Conservation (phyloP, 2,329 filamentous ascomycete species). For the Phaeomoniella chlamydospora region DNA sequence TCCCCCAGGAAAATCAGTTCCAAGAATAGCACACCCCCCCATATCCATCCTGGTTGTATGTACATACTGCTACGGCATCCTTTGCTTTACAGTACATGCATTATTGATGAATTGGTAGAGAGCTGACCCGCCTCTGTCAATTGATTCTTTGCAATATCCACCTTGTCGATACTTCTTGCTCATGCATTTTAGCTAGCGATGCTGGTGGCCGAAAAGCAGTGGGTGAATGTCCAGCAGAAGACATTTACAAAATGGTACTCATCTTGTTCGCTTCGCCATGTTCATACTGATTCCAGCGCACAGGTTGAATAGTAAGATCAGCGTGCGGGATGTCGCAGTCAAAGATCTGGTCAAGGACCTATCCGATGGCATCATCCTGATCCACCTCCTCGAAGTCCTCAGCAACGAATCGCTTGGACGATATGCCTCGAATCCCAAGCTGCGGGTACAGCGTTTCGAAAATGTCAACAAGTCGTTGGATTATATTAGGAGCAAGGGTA, state of each 20-base stretch:
- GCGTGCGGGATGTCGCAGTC: constrained; percentile 61
- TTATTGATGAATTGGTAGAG: too few species aligned
- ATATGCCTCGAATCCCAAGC: constrained; percentile 90
- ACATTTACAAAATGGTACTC: constrained; percentile 93
- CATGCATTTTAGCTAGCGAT: constrained; percentile 12
- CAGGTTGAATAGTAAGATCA: constrained; percentile 94
- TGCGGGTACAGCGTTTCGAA: constrained; percentile 93
- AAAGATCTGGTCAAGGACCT: constrained; percentile 80
- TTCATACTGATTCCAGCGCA: constrained; percentile 3
- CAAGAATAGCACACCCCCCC: too few species aligned
- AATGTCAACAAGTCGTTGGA: constrained; percentile 94
- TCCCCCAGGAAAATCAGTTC: too few species aligned
- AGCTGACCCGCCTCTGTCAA: too few species aligned
- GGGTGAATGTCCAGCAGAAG: constrained; percentile 81
- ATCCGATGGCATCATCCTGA: constrained; percentile 86
- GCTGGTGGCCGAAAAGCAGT: constrained; percentile 44
- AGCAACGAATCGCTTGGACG: constrained; percentile 88
- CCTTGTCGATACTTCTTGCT: too few species aligned
- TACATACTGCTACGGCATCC: too few species aligned
- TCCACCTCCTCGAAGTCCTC: constrained; percentile 93
- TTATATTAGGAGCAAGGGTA: constrained; percentile 79
- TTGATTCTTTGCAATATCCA: too few species aligned
- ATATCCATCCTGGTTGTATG: too few species aligned
- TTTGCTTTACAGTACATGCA: too few species aligned
- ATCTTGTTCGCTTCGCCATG: constrained; percentile 3